phyloP scores from a whole-genome alignment of 208 protist genomes.

The Strigomonas culicis region DNA sequence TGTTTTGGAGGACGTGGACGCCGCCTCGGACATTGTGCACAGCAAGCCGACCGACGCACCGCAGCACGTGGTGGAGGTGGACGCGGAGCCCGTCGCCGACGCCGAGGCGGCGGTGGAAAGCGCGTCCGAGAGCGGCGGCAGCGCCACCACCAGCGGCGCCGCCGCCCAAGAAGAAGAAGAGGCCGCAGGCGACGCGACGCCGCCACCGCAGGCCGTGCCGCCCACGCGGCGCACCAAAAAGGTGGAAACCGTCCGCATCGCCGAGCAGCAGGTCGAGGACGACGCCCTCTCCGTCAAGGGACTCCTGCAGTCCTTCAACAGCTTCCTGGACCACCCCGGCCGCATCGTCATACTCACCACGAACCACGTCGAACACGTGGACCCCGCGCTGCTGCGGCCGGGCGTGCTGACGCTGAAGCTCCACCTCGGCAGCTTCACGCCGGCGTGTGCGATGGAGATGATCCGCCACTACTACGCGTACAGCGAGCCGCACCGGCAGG shows the following conservation, averaged over 20 bases:
- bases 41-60: conserved; percentile 18
- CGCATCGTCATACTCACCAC: conserved; percentile 93
- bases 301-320: conserved; percentile 92
- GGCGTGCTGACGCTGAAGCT: conserved; percentile 90
- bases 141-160: background rate
- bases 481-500: background rate
- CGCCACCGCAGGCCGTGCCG: too few relatives aligned
- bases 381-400: conserved; percentile 77
- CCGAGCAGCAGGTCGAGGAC: background rate
- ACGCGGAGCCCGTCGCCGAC: background rate
- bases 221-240: too few relatives aligned
- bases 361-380: conserved; percentile 91
- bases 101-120: background rate
- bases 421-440: conserved; percentile 78
- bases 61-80: background rate
- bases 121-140: background rate
- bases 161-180: background rate
- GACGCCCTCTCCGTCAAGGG: conserved; percentile 85
- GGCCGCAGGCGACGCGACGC: background rate
- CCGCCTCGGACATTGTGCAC: conserved; percentile 54
- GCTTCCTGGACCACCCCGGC: conserved; percentile 85
- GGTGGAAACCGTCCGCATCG: background rate
- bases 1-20: conserved; percentile 86
- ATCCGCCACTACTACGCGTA: conserved; percentile 67
- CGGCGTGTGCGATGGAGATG: conserved; percentile 69